Evolutionary conservation across 2,329 filamentous ascomycete species (phyloP).

Genomic region (Paracamarosporium sp.): DNA sequence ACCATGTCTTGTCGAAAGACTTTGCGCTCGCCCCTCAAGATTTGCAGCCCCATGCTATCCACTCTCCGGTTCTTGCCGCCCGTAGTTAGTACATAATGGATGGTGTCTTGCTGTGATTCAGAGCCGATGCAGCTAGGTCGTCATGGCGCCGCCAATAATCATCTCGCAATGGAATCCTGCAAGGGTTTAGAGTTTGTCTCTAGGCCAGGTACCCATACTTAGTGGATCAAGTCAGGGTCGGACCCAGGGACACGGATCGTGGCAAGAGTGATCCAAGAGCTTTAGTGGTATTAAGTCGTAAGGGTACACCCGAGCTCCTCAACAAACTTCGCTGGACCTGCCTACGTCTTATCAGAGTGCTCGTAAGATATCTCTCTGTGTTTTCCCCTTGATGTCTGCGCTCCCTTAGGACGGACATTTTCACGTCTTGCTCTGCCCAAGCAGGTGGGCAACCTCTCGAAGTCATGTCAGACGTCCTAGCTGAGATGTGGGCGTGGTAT

Average conservation of each 20-base stretch:
- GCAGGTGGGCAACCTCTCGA: not conserved
- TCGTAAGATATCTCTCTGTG: not conserved
- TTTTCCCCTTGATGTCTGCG: not conserved
- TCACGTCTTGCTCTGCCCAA: not conserved
- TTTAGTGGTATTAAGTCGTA: not conserved
- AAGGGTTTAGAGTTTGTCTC: not conserved
- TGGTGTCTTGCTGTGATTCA: not conserved
- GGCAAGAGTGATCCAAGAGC: not conserved
- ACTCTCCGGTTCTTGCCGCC: not conserved
- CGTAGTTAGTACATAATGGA: not conserved
- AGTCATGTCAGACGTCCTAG: slow-evolving; percentile 26
- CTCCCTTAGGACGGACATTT: not conserved
- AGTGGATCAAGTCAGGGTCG: not conserved
- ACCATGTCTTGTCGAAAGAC: not conserved
- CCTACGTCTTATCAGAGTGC: not conserved
- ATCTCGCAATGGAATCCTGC: not conserved
- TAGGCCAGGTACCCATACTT: not conserved
- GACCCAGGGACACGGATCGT: not conserved
- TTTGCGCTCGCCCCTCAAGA: not conserved
- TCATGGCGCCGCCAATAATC: not conserved
- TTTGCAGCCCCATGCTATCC: not conserved
- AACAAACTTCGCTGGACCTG: not conserved
- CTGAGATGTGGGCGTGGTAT: slow-evolving; percentile 51
- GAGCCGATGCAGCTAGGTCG: not conserved
- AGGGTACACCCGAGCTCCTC: not conserved